These are phyloP conservation scores for Paraconiothyrium sp. DNA, from an alignment of 2,329 filamentous ascomycete species.

Conservation along the genomic window DNA sequence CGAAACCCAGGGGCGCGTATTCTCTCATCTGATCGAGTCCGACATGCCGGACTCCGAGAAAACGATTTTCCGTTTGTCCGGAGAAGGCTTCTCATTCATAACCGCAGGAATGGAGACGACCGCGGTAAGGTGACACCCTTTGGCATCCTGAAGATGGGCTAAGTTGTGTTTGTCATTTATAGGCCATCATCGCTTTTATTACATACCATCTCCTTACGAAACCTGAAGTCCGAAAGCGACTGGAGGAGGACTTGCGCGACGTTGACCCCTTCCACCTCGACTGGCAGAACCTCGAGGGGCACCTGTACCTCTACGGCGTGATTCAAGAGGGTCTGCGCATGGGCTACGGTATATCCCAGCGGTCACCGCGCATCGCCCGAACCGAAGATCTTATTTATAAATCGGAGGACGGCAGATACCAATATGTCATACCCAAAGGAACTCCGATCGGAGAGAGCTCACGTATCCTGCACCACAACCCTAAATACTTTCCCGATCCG, in stretches of 20 bases:
- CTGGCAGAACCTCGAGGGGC: conserved; percentile 19
- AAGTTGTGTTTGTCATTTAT: conserved; percentile 6
- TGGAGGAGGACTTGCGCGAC: conserved; percentile 5
- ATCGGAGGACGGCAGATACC: conserved; percentile 9
- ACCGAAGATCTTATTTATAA: conserved; percentile 16
- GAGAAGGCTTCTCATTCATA: conserved; percentile 17
- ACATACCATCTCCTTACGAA: conserved; percentile 8
- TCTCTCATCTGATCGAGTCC: conserved; percentile 6
- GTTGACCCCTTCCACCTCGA: conserved; percentile 6
- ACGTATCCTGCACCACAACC: conserved; percentile 29
- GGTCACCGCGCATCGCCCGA: conserved; percentile 20
- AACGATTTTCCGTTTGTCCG: conserved; percentile 13
- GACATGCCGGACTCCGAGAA: conserved; percentile 16
- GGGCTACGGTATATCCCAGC: conserved; percentile 27
- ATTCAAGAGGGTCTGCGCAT: conserved; percentile 26
- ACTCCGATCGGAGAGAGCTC: conserved; percentile 15
- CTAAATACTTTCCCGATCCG: conserved; percentile 31
- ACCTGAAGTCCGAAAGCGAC: conserved; percentile 5
- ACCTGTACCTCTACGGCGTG: conserved; percentile 27
- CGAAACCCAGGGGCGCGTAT: conserved; percentile 3
- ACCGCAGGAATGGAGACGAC: conserved; percentile 19
- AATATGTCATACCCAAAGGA: conserved; percentile 19
- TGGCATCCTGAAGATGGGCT: conserved; percentile 10
- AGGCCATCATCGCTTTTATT: conserved; percentile 6
- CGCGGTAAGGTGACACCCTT: conserved; percentile 13